Conservation (phyloP, 352 stramenopile genomes). For the Phytophthora vignae region DNA sequence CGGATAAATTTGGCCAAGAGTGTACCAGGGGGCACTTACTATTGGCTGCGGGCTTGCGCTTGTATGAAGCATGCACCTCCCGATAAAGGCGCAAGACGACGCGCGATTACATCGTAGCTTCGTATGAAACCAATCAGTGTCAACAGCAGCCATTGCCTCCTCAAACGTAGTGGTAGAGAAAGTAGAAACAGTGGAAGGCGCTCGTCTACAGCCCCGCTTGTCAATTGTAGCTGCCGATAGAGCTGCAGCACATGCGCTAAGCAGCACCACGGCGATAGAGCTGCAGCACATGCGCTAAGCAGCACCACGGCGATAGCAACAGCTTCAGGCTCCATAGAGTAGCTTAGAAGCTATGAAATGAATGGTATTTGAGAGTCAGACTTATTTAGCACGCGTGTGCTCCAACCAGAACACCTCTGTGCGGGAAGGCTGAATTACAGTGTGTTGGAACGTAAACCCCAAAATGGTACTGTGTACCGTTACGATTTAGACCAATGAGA, state of each 20-base stretch:
- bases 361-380: neutral
- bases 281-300: neutral
- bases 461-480: constrained; percentile 9
- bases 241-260: no score
- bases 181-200: constrained; percentile 1
- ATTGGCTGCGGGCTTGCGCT: no score
- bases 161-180: constrained; percentile 16
- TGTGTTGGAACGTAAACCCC: neutral
- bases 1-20: accelerated
- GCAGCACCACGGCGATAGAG: no score
- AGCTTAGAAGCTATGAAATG: neutral
- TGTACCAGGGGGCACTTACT: constrained; percentile 4
- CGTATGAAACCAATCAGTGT: constrained; percentile 18
- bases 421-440: neutral
- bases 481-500: constrained; percentile 6
- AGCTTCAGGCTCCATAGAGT: neutral
- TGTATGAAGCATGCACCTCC: no score
- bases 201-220: neutral
- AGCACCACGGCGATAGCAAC: neutral
- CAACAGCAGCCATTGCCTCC: no score
- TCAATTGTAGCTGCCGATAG: constrained; percentile 12
- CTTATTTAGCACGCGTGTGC: neutral
- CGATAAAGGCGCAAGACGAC: neutral
- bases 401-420: constrained; percentile 6
- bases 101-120: constrained; percentile 20